Base-by-base conservation (phyloP, 2,329 filamentous ascomycete species). In the Dactylellina haptotyla region DNA sequence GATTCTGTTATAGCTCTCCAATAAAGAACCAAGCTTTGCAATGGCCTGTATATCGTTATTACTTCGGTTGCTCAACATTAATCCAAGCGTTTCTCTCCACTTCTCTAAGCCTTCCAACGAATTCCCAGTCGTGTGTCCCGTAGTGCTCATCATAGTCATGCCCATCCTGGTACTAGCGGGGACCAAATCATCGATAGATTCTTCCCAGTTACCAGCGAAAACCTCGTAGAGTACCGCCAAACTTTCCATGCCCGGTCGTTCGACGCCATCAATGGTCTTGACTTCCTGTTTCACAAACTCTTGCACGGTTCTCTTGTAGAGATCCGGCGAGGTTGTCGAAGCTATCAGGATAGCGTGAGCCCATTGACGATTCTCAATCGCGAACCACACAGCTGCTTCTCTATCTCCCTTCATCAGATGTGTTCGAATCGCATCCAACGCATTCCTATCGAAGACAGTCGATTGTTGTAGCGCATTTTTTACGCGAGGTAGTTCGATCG, bases 261-360 rank as follows among this genome's bases (percentile, higher is more conserved):
- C 46, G 20, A 41, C 46, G 3, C 75, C 77, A 61, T 89, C 88
- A 2, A 89, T 84, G 58, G 89, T 89, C 80, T 95, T 96, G 63
- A 99, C 92, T 80, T 99, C 95, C 78, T 96, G 93, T 76, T 93
- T 90, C 16, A 99, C 90, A 78, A 99, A 99, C 78, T 99, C 95
- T 78, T 96, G 93, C 0, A 93, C 88, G 25, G 99, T 93, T 79
- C 96, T 91, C 80, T 93, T 96, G 86, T 96, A 98, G 1, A 96
- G 84, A 20, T 92, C 90, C 51, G 91, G 84, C 0, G 92, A 95
- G 82, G 96, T 80, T 0, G 88, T 88, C 73, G 88, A 86, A 1
- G 95, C 90, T 34, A 99, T 89, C 18, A 99, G 84, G 86, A 99
- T 90, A 2, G 95, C 96, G 80, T 99, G 96, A 1, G 92, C 95